A percentile compares a stretch with the other conserved stretches of the same genome.
Evolutionary conservation across 805 yeast genomes (phyloP).

Genomic region (Ogataea paradorogensis): DNA sequence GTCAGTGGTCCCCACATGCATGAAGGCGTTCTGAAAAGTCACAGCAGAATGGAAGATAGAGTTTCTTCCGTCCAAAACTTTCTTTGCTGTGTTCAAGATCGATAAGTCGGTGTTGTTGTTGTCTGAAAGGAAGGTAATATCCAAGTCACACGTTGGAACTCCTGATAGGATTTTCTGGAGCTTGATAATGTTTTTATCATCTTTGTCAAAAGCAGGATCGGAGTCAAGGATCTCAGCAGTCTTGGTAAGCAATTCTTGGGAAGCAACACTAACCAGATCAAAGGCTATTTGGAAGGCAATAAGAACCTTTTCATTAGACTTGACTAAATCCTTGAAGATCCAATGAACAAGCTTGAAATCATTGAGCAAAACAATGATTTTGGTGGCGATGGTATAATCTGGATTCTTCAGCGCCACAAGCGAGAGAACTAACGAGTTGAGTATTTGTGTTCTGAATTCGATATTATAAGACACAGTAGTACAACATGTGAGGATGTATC

Average conservation of each 20-base stretch:
- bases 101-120: conserved; percentile 85
- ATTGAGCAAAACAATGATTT: conserved; percentile 84
- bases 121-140: conserved; percentile 80
- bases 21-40: conserved; percentile 88
- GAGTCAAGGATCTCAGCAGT: conserved; percentile 41
- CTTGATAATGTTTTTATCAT: conserved; percentile 36
- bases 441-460: conserved; percentile 61
- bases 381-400: conserved; percentile 81
- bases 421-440: conserved; percentile 59
- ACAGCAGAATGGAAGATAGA: conserved; percentile 96
- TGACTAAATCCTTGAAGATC: conserved; percentile 60
- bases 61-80: conserved; percentile 81
- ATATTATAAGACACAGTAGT: conserved; percentile 65
- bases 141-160: conserved; percentile 89
- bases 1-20: conserved; percentile 95
- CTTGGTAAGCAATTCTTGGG: conserved; percentile 77
- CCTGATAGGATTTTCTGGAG: conserved; percentile 78
- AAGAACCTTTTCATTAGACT: conserved; percentile 39
- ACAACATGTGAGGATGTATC: conserved; percentile 73
- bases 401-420: conserved; percentile 58
- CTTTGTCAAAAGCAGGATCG: conserved; percentile 27
- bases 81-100: conserved; percentile 77
- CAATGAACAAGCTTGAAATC: conserved; percentile 67
- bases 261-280: conserved; percentile 86
- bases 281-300: conserved; percentile 92